phyloP scores from a whole-genome alignment of 2,329 filamentous ascomycete species.

The Massarina eburnea region DNA sequence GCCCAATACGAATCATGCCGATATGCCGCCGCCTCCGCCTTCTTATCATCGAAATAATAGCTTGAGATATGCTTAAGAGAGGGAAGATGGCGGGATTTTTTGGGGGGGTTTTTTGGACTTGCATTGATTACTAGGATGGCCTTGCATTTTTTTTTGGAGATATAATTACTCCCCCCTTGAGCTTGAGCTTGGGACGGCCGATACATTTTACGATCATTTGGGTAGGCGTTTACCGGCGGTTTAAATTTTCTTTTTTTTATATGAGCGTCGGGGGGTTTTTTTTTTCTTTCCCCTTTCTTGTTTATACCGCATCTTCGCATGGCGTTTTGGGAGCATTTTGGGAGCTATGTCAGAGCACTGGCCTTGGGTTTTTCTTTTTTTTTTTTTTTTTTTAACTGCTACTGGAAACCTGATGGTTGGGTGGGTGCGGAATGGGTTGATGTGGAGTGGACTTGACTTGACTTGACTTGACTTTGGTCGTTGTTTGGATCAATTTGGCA shows the following conservation, averaged over 20 bases:
- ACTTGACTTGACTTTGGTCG: too few relatives aligned
- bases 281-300: too few relatives aligned
- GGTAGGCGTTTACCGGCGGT: slow-evolving; percentile 6
- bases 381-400: too few relatives aligned
- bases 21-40: slow-evolving; percentile 7
- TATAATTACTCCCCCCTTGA: background rate
- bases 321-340: too few relatives aligned
- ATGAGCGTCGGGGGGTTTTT: too few relatives aligned
- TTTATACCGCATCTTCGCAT: too few relatives aligned
- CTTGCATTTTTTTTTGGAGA: background rate
- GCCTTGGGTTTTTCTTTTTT: too few relatives aligned
- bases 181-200: background rate
- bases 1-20: slow-evolving; percentile 8
- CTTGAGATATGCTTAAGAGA: slow-evolving; percentile 19
- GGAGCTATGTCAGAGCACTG: too few relatives aligned
- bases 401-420: too few relatives aligned
- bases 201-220: slow-evolving; percentile 4
- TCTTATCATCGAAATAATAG: slow-evolving; percentile 13
- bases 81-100: background rate
- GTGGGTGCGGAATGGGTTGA: too few relatives aligned
- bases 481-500: too few relatives aligned
- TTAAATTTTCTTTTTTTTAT: background rate
- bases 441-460: too few relatives aligned
- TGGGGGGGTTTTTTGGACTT: background rate
- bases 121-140: background rate